Evolutionary conservation across 306 rosid genomes (phyloP), one percentile per base, ranked within the genome.

Genomic region (Rubus idaeus): DNA sequence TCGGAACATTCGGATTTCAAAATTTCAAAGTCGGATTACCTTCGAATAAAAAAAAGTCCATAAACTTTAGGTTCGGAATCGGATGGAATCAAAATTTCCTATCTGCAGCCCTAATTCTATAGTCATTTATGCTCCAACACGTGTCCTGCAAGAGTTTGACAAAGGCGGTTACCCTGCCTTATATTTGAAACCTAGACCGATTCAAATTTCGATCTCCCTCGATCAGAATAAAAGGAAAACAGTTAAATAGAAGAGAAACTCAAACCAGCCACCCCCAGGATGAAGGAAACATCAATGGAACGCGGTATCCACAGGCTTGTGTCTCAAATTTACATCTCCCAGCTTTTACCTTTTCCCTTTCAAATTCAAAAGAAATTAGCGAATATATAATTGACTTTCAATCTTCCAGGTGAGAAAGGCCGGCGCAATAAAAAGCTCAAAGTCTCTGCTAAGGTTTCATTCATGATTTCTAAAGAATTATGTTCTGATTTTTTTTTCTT

Each of bases 361-460:
- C 17, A 17, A 20, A 4, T 50, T 16, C 10, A 51, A 14, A 2
- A 51, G 21, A 52, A 52, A 52, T 52, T 52, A 57, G 35, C 35
- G 35, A 75, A 39, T 53, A 18, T 9, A 23, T 16, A 10, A 23
- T 42, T 65, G 21, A 30, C 35, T 30, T 30, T 30, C 21, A 73
- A 79, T 73, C 49, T 78, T 56, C 42, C 88, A 91, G 97, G 92
- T 75, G 97, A 89, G 17, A 88, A 83, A 67, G 86, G 84, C 61
- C 79, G 90, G 68, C 91, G 88, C 20, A 76, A 39, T 82, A 89
- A 91, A 75, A 89, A 82, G 78, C 80, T 37, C 76, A 85, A 88
- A 75, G 78, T 77, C 74, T 68, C 85, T 0, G 58, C 80, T 50
- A 89, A 91, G 91, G 82, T 86, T 8, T 30, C 35, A 30, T 30